Percentiles rank a stretch among this genome's conserved stretches.
These are phyloP conservation scores for Onygena corvina DNA, from an alignment of 2,329 filamentous ascomycete species.

Conservation along the genomic window DNA sequence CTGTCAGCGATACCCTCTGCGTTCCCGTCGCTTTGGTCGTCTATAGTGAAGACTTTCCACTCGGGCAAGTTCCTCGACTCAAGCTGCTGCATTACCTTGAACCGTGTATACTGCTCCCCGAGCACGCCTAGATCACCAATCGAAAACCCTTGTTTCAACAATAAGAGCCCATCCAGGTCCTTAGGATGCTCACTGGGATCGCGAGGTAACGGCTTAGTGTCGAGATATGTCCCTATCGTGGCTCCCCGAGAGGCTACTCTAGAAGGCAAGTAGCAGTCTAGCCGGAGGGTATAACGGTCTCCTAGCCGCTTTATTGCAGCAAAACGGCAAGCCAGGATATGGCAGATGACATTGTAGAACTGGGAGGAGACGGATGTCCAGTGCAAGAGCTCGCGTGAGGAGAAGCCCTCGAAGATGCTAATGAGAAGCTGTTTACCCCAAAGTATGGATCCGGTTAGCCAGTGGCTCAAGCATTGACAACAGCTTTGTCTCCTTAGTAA, in stretches of 20 bases:
- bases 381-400: neutral
- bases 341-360: constrained; percentile 5
- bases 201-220: neutral
- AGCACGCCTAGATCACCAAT: neutral
- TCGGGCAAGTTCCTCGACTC: neutral
- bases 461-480: neutral
- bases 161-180: neutral
- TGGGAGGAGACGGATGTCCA: neutral
- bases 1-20: neutral
- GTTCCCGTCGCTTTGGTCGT: neutral
- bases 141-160: neutral
- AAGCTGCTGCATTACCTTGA: constrained; percentile 5
- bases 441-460: neutral
- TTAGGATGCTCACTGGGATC: neutral
- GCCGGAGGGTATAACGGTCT: neutral
- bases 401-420: neutral
- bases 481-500: neutral
- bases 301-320: neutral
- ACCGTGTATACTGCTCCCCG: constrained; percentile 1
- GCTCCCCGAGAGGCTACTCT: neutral
- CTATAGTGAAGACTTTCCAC: neutral
- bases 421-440: constrained; percentile 4
- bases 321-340: neutral
- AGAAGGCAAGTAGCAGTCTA: constrained; percentile 2
- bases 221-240: constrained; percentile 5